Evolutionary conservation across 1,139 yeast genomes (phyloP).

Genomic region (Hansenula sp.): DNA sequence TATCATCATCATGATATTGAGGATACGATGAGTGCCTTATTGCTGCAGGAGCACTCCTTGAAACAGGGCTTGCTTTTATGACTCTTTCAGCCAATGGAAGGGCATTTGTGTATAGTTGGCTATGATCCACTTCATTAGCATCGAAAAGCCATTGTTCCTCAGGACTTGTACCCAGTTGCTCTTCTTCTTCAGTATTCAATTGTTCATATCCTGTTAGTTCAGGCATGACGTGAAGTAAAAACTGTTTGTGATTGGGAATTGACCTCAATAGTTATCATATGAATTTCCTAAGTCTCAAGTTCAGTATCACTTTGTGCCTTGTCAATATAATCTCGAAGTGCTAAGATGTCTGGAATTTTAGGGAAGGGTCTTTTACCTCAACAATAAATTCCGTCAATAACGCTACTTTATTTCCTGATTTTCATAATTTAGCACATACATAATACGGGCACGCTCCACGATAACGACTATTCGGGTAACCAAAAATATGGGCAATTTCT

Average conservation of each 20-base stretch:
- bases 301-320: too few species aligned
- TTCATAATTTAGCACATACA: too few species aligned
- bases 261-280: too few species aligned
- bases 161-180: neutral
- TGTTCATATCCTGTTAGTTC: slow-evolving; percentile 5
- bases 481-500: too few species aligned
- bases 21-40: neutral
- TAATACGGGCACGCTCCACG: too few species aligned
- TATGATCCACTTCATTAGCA: neutral
- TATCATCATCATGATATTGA: neutral
- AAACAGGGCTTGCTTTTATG: neutral
- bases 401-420: too few species aligned
- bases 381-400: too few species aligned
- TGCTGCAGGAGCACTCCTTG: slow-evolving; percentile 1
- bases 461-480: neutral
- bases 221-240: neutral
- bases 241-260: neutral
- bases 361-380: too few species aligned
- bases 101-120: neutral
- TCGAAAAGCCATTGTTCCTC: slow-evolving; percentile 5
- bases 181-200: slow-evolving; percentile 1
- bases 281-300: too few species aligned
- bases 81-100: slow-evolving; percentile 1
- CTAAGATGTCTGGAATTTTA: too few species aligned
- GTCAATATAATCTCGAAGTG: too few species aligned